These are phyloP conservation scores for Buddleja alternifolia DNA, from an alignment of 257 asterid genomes.

Conservation along the genomic window DNA sequence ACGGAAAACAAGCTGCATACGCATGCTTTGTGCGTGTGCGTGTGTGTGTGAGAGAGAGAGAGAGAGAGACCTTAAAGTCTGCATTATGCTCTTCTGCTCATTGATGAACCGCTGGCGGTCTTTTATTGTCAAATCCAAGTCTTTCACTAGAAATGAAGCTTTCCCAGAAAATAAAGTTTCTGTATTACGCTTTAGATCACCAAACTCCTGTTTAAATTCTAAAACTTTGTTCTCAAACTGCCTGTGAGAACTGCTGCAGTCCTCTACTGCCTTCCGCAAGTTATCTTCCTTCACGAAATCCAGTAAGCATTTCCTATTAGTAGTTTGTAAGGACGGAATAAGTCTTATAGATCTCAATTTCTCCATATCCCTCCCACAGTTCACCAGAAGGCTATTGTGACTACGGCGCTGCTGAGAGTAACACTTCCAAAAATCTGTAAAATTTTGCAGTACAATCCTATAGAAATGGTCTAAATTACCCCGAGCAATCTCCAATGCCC, in stretches of 20 bases:
- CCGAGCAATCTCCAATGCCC: constrained; percentile 90
- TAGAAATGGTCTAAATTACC: constrained; percentile 85
- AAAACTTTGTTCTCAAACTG: constrained; percentile 92
- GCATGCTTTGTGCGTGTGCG: not conserved
- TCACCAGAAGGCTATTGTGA: constrained; percentile 67
- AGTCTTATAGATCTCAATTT: constrained; percentile 74
- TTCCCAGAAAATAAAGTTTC: constrained; percentile 72
- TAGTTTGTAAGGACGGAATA: constrained; percentile 66
- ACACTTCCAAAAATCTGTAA: constrained; percentile 68
- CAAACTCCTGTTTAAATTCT: constrained; percentile 87
- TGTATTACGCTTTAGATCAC: constrained; percentile 74
- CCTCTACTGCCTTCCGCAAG: constrained; percentile 76
- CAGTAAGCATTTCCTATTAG: constrained; percentile 71
- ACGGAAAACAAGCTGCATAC: not conserved
- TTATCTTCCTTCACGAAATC: constrained; percentile 93
- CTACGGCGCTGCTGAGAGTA: constrained; percentile 80
- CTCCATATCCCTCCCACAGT: constrained; percentile 83
- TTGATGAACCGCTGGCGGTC: constrained; percentile 66
- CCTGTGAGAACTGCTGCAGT: constrained; percentile 80
- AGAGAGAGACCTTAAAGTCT: constrained; percentile 72
- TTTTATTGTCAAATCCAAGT: constrained; percentile 66
- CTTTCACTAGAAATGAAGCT: constrained; percentile 72
- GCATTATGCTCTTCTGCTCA: constrained; percentile 96
- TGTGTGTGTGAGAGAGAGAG: constrained; percentile 28
- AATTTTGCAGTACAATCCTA: constrained; percentile 75